Base-by-base conservation (phyloP, 805 yeast genomes). In the Nakazawaea holstii region DNA sequence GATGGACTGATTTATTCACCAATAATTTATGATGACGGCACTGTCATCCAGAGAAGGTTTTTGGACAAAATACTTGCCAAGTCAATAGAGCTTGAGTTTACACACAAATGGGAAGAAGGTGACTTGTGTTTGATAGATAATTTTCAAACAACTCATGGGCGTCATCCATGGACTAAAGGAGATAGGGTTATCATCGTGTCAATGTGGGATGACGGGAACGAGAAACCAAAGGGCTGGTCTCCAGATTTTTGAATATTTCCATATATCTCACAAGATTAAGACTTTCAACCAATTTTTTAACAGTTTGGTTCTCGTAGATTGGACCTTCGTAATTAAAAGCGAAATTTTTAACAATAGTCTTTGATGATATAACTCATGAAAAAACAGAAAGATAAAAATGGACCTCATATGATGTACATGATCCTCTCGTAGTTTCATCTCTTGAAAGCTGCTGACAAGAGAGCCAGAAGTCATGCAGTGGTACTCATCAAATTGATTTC, bases 371-470 rank as follows among this genome's bases (percentile, higher is more conserved):
- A 35, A 5, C 37, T 4, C 15, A 35, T 35, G 13, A 9, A 35
- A 3, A 20, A 7, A 38, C 17, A 38, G 26, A 17, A 70, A 43
- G 33, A 92, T 94, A 97, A 94, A 90, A 76, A 72, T 94, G 45
- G 97, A 94, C 73, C 94, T 8, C 95, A 89, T 65, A 88, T 94
- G 96, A 76, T 98, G 62, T 94, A 94, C 61, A 70, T 94, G 61
- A 82, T 96, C 53, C 74, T 84, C 94, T 88, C 72, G 76, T 85
- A 49, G 94, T n/a, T n/a, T n/a, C n/a, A n/a, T n/a, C n/a, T 90
- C 8, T 79, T 94, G 39, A 83, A 84, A 49, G 97, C 96, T 0
- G 86, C 87, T 15, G 98, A 94, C n/a, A n/a, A n/a, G n/a, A n/a
- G n/a, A 62, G 73, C 77, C 63, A 76, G 87, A 53, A 92, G 86